Conservation (phyloP, 148 eudicot species). For the Chenopodium formosanum region DNA sequence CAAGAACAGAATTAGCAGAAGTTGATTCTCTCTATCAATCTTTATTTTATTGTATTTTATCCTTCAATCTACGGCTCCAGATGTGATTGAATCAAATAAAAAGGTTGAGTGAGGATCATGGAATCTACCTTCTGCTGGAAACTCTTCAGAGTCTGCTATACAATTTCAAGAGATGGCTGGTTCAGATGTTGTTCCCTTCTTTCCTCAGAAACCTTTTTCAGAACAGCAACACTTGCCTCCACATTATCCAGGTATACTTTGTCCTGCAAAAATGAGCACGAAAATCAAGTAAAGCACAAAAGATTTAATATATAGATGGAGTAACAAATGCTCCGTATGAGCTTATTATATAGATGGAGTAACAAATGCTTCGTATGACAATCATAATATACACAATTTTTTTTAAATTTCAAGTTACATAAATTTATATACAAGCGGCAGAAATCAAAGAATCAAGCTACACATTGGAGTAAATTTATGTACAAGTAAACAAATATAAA, state of each 20-base stretch:
- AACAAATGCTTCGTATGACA: not conserved
- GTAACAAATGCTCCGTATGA: no score
- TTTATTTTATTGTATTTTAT: no score
- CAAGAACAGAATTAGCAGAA: no score
- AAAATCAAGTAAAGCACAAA: conserved; percentile 14
- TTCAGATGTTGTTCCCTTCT: conserved; percentile 46
- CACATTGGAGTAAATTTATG: no score
- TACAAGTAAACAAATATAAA: not conserved
- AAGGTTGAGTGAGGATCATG: not conserved
- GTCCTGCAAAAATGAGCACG: conserved; percentile 40
- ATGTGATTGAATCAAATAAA: not conserved
- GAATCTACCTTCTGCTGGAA: conserved; percentile 59
- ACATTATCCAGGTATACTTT: conserved; percentile 59
- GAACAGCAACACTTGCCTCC: conserved; percentile 54
- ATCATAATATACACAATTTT: not conserved
- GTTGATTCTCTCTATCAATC: no score
- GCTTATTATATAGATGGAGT: not conserved
- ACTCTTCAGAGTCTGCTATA: conserved; percentile 57
- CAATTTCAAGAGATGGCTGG: conserved; percentile 45
- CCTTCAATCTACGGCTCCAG: not conserved
- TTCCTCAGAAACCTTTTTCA: conserved; percentile 58
- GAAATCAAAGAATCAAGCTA: no score
- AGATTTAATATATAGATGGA: not conserved
- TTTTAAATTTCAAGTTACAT: no score
- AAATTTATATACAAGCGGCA: no score